phyloP scores from a whole-genome alignment of 2,329 filamentous ascomycete genomes.

The Aspergillus sp. region DNA sequence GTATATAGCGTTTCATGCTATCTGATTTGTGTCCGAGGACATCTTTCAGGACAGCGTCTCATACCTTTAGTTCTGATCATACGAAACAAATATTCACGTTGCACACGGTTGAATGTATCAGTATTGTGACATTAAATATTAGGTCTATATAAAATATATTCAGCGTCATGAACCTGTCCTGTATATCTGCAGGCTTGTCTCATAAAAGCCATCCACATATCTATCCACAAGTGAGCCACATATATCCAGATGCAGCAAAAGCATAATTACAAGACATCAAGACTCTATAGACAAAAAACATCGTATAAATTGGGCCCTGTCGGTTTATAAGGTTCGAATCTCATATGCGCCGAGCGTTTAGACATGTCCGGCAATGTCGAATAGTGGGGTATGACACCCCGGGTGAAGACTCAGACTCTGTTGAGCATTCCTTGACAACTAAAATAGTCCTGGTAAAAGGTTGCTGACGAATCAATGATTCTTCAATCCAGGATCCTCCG shows the following conservation, averaged over 20 bases:
- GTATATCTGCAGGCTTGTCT: not conserved
- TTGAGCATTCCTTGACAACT: too few relatives aligned
- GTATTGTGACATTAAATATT: not conserved
- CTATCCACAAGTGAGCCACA: not conserved
- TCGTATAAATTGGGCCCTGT: not conserved
- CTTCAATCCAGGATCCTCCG: constrained; percentile 11
- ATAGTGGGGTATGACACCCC: too few relatives aligned
- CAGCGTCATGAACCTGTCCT: not conserved
- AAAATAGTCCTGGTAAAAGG: not conserved
- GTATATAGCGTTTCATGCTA: not conserved
- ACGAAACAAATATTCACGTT: too few relatives aligned
- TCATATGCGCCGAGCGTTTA: too few relatives aligned
- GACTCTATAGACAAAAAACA: not conserved
- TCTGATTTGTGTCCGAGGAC: too few relatives aligned
- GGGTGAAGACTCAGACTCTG: not conserved
- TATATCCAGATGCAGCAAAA: not conserved
- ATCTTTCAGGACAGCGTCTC: too few relatives aligned
- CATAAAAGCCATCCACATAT: not conserved
- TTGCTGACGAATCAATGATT: constrained; percentile 9
- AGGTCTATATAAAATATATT: not conserved
- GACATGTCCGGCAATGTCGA: too few relatives aligned
- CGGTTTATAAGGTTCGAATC: too few relatives aligned
- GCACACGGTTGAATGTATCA: too few relatives aligned
- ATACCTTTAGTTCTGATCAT: too few relatives aligned
- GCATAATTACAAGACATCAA: not conserved